Evolutionary conservation across 495 filamentous ascomycete genomes (phyloP).

Genomic region (Apodospora peruviana): DNA sequence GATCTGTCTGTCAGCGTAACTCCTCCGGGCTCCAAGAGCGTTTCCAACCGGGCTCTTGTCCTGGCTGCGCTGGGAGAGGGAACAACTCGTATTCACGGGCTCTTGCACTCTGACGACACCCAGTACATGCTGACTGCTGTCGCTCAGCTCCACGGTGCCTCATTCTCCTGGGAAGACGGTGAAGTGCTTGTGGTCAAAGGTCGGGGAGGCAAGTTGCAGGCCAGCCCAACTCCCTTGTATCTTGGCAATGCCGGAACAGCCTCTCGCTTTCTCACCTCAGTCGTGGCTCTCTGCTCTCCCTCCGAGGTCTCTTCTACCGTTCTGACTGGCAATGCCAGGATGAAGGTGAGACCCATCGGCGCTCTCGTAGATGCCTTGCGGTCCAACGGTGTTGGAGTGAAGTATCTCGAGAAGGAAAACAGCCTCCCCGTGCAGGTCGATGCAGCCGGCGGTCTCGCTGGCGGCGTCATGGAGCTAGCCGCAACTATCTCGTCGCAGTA

Average conservation of each 20-base stretch:
- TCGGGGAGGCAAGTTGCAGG: constrained; percentile 77
- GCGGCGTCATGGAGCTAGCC: constrained; percentile 84
- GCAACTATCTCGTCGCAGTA: constrained; percentile 97
- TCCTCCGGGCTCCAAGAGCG: constrained; percentile 94
- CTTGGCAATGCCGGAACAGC: constrained; percentile 96
- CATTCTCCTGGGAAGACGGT: constrained; percentile 91
- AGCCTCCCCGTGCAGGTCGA: constrained; percentile 80
- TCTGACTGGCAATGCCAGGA: constrained; percentile 88
- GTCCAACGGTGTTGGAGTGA: constrained; percentile 73
- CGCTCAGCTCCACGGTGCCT: constrained; percentile 75
- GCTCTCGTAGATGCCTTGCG: constrained; percentile 88
- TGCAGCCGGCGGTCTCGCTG: constrained; percentile 81
- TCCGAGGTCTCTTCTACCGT: constrained; percentile 60
- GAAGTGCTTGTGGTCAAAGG: constrained; percentile 85
- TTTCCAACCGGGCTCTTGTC: constrained; percentile 91
- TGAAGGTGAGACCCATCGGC: constrained; percentile 93
- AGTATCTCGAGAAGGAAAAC: constrained; percentile 73
- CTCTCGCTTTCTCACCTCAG: constrained; percentile 89
- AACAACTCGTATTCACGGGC: constrained; percentile 79
- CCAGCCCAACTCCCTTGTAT: constrained; percentile 73
- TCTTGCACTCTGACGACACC: constrained; percentile 94
- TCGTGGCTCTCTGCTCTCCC: constrained; percentile 75
- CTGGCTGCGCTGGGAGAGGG: constrained; percentile 88
- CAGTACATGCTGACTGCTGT: constrained; percentile 94
- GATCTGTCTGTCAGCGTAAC: constrained; percentile 65